A percentile compares a stretch with the other conserved stretches of the same genome.
phyloP scores from a whole-genome alignment of 108 stramenopile genomes.

The Nitzschia inconspicua region DNA sequence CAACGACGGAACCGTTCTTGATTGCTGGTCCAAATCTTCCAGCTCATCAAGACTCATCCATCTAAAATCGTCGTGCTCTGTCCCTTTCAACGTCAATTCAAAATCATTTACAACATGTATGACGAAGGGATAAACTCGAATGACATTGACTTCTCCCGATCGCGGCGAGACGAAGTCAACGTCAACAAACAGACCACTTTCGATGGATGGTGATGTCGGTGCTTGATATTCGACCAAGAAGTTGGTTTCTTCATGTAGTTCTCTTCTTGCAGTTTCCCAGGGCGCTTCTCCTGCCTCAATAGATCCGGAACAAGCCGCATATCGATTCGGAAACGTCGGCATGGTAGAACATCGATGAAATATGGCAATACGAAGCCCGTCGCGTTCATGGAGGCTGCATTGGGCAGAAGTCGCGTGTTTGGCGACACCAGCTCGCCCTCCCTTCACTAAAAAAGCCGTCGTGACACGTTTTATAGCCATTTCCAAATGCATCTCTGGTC shows the following conservation, averaged over 20 bases:
- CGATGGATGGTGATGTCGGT: not conserved
- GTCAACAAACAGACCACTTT: constrained; percentile 41
- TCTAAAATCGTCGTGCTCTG: constrained; percentile 47
- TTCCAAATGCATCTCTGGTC: too few relatives aligned
- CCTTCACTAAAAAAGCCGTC: too few relatives aligned
- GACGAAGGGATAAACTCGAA: constrained; percentile 54
- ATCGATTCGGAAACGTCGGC: constrained; percentile 46
- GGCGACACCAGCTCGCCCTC: too few relatives aligned
- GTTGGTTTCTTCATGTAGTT: constrained; percentile 51
- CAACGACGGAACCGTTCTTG: constrained; percentile 36
- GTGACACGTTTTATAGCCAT: too few relatives aligned
- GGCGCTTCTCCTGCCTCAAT: constrained; percentile 47
- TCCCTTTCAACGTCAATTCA: constrained; percentile 30
- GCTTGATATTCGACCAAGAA: constrained; percentile 11
- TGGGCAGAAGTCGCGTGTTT: too few relatives aligned
- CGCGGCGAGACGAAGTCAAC: constrained; percentile 13
- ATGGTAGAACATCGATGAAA: constrained; percentile 36
- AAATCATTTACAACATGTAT: constrained; percentile 18
- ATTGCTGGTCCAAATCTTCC: constrained; percentile 13
- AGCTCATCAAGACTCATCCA: constrained; percentile 39
- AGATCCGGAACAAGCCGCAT: constrained; percentile 42
- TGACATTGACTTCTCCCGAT: constrained; percentile 29
- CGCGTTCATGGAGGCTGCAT: too few relatives aligned
- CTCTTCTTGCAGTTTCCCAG: constrained; percentile 36
- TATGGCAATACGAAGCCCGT: too few relatives aligned